These are phyloP conservation scores for Cryptococcus neoformans DNA, from an alignment of 1,284 basidiomycete genomes.

Conservation along the genomic window DNA sequence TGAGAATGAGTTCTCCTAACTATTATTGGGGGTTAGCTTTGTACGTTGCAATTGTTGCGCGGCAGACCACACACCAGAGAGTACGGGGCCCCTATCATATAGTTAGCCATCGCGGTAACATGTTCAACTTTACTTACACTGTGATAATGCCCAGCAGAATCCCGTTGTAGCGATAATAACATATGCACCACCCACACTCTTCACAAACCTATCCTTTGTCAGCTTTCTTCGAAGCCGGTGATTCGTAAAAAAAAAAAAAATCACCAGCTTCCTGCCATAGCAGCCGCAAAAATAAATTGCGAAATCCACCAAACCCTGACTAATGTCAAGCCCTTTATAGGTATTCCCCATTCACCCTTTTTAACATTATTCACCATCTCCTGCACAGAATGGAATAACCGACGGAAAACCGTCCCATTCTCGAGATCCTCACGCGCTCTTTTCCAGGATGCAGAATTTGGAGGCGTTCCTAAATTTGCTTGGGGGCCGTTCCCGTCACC, in stretches of 20 bases:
- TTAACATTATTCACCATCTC: conserved; percentile 17
- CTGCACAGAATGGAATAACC: conserved; percentile 6
- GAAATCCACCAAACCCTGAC: conserved; percentile 40
- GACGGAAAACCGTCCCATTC: conserved; percentile 8
- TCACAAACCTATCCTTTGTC: conserved; percentile 34
- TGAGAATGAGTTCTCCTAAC: conserved; percentile 46
- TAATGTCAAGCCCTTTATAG: conserved; percentile 44
- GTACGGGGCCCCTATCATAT: conserved; percentile 47
- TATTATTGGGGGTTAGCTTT: too few species aligned
- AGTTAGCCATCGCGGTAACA: background rate
- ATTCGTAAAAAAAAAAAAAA: conserved; percentile 7
- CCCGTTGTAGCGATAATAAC: conserved; percentile 52
- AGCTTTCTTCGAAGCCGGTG: background rate
- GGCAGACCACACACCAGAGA: conserved; percentile 28
- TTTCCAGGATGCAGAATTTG: conserved; percentile 31
- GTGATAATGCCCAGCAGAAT: conserved; percentile 53
- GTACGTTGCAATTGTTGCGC: too few species aligned
- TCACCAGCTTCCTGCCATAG: conserved; percentile 50
- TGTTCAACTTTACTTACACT: conserved; percentile 32
- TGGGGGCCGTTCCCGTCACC: background rate
- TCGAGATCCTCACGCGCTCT: conserved; percentile 16
- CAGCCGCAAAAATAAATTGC: conserved; percentile 45
- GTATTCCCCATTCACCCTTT: conserved; percentile 30
- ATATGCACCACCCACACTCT: conserved; percentile 49
- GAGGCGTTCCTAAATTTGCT: background rate